Conservation (phyloP, 768 basidiomycete genomes). For the Tricholoma sp. region DNA sequence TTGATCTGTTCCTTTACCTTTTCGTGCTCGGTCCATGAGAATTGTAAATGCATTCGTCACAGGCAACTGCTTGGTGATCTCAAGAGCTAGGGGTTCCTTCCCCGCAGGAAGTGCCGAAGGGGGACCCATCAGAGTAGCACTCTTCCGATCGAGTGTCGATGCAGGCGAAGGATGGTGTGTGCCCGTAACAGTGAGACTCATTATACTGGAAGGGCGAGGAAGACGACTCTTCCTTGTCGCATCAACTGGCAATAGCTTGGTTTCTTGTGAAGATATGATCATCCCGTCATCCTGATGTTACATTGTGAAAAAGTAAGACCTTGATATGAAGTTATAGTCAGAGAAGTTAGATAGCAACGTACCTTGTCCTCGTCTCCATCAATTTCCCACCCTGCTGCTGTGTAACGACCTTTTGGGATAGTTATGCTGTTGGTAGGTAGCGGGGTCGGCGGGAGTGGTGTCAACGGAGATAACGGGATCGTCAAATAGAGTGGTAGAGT, state of each 20-base stretch:
- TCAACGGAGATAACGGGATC: constrained; percentile 39
- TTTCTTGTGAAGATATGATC: neutral
- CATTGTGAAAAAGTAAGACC: neutral
- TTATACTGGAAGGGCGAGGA: constrained; percentile 26
- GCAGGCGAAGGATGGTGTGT: neutral
- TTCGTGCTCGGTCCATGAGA: constrained; percentile 26
- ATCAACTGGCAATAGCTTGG: constrained; percentile 12
- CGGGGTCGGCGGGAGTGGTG: constrained; percentile 49
- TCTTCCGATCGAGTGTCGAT: neutral
- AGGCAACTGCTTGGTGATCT: constrained; percentile 7
- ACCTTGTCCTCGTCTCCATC: constrained; percentile 18
- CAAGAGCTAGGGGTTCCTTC: neutral
- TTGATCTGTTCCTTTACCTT: constrained; percentile 9
- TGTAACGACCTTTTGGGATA: constrained; percentile 17
- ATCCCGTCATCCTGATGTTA: neutral
- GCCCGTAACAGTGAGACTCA: constrained; percentile 1
- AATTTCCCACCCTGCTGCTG: constrained; percentile 19
- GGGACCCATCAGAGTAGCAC: constrained; percentile 15
- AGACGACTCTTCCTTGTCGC: constrained; percentile 25
- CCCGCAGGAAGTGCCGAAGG: constrained; percentile 5
- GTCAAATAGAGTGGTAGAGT: constrained; percentile 1
- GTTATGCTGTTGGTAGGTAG: constrained; percentile 15
- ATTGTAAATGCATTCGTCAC: constrained; percentile 26
- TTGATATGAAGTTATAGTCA: neutral
- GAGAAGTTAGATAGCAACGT: constrained; percentile 4